Evolutionary conservation across 352 stramenopile species (phyloP).

Genomic region (Pythium monospermum): DNA sequence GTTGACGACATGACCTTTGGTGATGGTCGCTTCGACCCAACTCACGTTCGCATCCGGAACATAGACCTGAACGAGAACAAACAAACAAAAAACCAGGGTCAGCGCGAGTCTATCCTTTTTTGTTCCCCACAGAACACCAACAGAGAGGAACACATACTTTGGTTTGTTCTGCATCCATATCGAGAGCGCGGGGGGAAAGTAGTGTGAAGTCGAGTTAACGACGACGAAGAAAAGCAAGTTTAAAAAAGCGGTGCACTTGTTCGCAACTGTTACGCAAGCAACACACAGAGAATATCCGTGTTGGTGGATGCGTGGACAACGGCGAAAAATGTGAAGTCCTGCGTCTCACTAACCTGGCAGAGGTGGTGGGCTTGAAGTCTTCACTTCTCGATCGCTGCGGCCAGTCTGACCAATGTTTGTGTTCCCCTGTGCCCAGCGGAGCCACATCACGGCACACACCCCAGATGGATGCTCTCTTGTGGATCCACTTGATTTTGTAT

Average conservation of each 20-base stretch:
- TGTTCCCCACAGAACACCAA: too few relatives aligned
- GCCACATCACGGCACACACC: constrained; percentile 27
- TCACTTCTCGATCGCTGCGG: too few relatives aligned
- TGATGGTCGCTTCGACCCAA: constrained; percentile 81
- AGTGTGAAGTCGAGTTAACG: background rate
- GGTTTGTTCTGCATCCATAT: constrained; percentile 30
- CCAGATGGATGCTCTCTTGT: constrained; percentile 29
- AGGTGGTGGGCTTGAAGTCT: too few relatives aligned
- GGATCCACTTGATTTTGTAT: constrained; percentile 21
- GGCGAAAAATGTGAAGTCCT: constrained; percentile 26
- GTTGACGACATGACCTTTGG: constrained; percentile 75
- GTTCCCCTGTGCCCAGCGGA: constrained; percentile 15
- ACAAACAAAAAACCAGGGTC: background rate
- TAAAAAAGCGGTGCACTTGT: constrained; percentile 5
- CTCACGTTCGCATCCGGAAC: constrained; percentile 71
- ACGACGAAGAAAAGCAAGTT: background rate
- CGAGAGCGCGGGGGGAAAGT: too few relatives aligned
- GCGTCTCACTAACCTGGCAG: background rate
- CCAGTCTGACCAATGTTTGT: constrained; percentile 6
- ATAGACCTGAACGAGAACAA: too few relatives aligned
- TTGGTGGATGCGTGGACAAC: constrained; percentile 21
- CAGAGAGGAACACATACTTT: constrained; percentile 12
- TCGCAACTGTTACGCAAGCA: constrained; percentile 8
- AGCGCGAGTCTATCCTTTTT: background rate
- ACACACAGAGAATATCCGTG: constrained; percentile 1